Evolutionary conservation across 208 protist species (phyloP).

Genomic region (Herpetomonas samuelpessoai): DNA sequence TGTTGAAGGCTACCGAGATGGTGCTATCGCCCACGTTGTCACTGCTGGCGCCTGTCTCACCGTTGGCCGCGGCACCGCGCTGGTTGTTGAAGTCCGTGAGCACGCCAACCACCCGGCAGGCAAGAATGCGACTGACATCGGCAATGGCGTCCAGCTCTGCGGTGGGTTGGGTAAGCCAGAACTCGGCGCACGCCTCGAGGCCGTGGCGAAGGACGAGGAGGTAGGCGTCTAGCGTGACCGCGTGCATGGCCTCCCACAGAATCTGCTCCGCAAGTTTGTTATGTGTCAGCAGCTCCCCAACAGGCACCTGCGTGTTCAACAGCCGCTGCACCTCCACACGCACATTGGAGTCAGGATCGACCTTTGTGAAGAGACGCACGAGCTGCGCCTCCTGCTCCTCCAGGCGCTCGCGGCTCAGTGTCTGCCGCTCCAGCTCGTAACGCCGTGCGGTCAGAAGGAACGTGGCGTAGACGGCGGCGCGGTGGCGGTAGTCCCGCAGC

Average conservation of each 20-base stretch:
- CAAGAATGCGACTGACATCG: constrained; percentile 64
- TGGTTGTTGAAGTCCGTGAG: constrained; percentile 20
- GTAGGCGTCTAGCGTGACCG: constrained; percentile 39
- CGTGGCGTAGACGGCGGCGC: constrained; percentile 63
- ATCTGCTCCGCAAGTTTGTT: constrained; percentile 58
- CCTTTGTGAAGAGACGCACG: constrained; percentile 53
- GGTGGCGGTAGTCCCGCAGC: constrained; percentile 39
- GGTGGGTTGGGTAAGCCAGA: constrained; percentile 49
- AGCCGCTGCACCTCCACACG: constrained; percentile 58
- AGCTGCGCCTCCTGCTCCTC: constrained; percentile 66
- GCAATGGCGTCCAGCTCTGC: constrained; percentile 61
- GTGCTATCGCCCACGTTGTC: no score
- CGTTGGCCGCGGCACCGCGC: neutral
- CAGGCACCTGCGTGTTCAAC: constrained; percentile 41
- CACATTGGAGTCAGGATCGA: constrained; percentile 28
- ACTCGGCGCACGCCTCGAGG: constrained; percentile 47
- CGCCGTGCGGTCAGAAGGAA: constrained; percentile 54
- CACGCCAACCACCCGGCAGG: constrained; percentile 46
- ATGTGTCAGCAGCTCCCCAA: constrained; percentile 54
- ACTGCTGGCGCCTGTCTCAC: neutral
- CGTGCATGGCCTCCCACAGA: constrained; percentile 83
- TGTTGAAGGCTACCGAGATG: no score
- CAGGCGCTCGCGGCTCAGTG: constrained; percentile 32
- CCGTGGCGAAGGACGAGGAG: constrained; percentile 27
- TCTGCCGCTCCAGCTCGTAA: constrained; percentile 41